phyloP scores from a whole-genome alignment of 1,284 basidiomycete species.

The Ustilago xerochloae region DNA sequence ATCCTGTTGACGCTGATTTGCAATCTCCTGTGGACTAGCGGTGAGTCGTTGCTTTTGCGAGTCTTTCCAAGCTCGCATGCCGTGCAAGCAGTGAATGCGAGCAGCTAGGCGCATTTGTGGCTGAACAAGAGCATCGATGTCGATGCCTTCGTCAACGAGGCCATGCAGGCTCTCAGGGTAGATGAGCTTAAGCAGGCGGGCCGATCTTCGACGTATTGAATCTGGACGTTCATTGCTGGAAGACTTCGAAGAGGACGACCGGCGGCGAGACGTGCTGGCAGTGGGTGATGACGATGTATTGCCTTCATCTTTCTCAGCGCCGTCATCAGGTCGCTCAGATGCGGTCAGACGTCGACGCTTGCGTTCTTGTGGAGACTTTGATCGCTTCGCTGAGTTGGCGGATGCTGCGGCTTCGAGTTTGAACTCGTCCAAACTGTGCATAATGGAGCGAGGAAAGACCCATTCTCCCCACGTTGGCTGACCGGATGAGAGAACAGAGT shows the following conservation, averaged over 20 bases:
- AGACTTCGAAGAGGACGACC: slow-evolving; percentile 19
- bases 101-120: slow-evolving; percentile 39
- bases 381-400: not conserved
- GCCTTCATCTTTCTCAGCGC: not conserved
- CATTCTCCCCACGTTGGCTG: slow-evolving; percentile 38
- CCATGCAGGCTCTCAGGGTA: slow-evolving; percentile 31
- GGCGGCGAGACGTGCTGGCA: slow-evolving; percentile 9
- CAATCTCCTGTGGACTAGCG: slow-evolving; percentile 41
- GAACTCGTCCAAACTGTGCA: slow-evolving; percentile 27
- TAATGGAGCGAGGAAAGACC: slow-evolving; percentile 38
- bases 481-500: slow-evolving; percentile 18
- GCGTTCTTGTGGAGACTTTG: slow-evolving; percentile 9
- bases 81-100: slow-evolving; percentile 43
- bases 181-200: slow-evolving; percentile 39
- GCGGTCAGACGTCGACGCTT: slow-evolving; percentile 29
- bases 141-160: slow-evolving; percentile 35
- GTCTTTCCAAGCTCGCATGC: slow-evolving; percentile 44
- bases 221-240: slow-evolving; percentile 14
- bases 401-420: slow-evolving; percentile 7
- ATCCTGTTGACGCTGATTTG: slow-evolving; percentile 23
- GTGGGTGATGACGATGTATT: not conserved
- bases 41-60: slow-evolving; percentile 38
- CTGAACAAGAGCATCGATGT: slow-evolving; percentile 25
- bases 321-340: not conserved
- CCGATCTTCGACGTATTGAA: slow-evolving; percentile 30